Evolutionary conservation across 495 filamentous ascomycete species (phyloP).

Genomic region (Penicillium odoratum): DNA sequence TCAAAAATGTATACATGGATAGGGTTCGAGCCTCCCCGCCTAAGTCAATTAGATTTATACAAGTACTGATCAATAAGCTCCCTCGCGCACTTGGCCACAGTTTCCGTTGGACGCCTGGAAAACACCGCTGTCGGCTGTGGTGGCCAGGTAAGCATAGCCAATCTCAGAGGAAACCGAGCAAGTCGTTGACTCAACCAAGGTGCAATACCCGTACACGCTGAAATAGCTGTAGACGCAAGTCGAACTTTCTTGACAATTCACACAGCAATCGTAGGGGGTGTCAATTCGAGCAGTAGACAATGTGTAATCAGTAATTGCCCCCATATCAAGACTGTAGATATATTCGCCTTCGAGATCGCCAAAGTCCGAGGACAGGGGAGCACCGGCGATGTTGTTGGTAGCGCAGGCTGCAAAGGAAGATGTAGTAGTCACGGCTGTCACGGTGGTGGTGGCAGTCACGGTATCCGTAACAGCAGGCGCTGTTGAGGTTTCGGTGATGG

Average conservation of each 20-base stretch:
- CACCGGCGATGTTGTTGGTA: conserved; percentile 10
- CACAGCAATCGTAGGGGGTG: not conserved
- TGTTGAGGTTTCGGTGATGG: conserved; percentile 4
- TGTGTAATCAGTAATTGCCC: no score
- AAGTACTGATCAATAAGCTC: not conserved
- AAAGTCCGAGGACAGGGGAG: conserved; percentile 9
- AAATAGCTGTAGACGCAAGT: not conserved
- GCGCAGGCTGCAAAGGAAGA: conserved; percentile 7
- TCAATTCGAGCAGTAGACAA: no score
- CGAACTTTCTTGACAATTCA: not conserved
- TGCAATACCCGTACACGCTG: no score
- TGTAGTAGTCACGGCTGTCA: not conserved
- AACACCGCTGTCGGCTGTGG: not conserved
- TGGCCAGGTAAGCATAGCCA: not conserved
- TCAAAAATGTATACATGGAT: not conserved
- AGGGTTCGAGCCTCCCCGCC: not conserved
- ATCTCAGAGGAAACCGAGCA: not conserved
- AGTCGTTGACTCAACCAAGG: not conserved
- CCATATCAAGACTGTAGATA: no score
- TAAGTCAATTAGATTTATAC: not conserved
- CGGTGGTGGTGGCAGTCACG: conserved; percentile 1
- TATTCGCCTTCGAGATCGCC: conserved; percentile 2
- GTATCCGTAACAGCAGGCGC: not conserved
- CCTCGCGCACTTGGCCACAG: not conserved
- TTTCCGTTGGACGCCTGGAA: not conserved